Evolutionary conservation across 495 filamentous ascomycete species (phyloP).

Genomic region (Aspergillus coremiiformis): DNA sequence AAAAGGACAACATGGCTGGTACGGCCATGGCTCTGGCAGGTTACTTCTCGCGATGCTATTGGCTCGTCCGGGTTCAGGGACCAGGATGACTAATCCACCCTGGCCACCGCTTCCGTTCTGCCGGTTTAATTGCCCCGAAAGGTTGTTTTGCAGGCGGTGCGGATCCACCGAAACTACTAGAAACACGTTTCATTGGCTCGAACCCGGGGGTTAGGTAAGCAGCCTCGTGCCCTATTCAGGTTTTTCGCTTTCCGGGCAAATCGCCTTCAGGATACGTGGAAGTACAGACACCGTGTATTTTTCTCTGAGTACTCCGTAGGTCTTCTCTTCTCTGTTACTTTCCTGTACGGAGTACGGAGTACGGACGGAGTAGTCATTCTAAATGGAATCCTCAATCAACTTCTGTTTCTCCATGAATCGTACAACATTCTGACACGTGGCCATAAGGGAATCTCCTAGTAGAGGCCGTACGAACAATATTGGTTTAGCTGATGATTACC

Average conservation of each 20-base stretch:
- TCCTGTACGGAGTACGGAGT: neutral
- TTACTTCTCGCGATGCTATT: constrained; percentile 40
- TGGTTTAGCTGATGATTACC: too few relatives aligned
- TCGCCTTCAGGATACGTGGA: neutral
- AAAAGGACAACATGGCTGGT: constrained; percentile 12
- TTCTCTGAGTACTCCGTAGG: too few relatives aligned
- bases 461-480: too few relatives aligned
- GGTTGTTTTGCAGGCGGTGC: neutral
- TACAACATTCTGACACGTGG: too few relatives aligned
- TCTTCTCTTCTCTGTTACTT: too few relatives aligned
- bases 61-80: constrained; percentile 15
- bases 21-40: constrained; percentile 20
- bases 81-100: constrained; percentile 19
- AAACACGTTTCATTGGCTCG: constrained; percentile 1
- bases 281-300: neutral
- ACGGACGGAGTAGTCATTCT: too few relatives aligned
- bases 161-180: constrained; percentile 25
- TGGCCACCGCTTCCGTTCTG: constrained; percentile 24
- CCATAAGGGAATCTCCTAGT: too few relatives aligned
- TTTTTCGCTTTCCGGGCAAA: neutral
- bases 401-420: too few relatives aligned
- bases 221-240: neutral
- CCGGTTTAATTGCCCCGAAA: neutral
- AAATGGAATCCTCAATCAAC: too few relatives aligned
- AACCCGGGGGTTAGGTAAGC: neutral